A percentile compares a stretch with the other conserved stretches of the same genome.
Evolutionary conservation across 176 grass and related monocot species (phyloP).

Genomic region (Poa pratensis): DNA sequence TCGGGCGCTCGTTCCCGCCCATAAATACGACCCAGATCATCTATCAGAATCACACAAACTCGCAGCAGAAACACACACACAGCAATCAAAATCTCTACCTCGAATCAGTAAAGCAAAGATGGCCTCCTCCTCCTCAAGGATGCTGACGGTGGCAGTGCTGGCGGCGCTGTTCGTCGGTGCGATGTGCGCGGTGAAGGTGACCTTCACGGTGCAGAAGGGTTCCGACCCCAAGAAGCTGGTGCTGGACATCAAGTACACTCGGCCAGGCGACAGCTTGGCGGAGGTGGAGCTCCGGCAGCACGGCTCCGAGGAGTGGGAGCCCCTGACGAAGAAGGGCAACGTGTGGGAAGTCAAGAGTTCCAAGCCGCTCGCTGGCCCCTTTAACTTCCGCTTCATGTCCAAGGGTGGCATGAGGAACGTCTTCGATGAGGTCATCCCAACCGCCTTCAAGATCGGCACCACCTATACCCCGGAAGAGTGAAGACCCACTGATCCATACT

Average conservation of each 20-base stretch:
- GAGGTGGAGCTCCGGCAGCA: conserved; percentile 7
- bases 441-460: no score
- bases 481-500: no score
- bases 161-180: neutral
- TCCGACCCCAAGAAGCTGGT: conserved; percentile 5
- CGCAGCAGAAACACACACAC: neutral
- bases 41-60: neutral
- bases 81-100: no score
- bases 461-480: no score
- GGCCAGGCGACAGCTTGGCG: neutral
- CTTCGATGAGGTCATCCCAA: no score
- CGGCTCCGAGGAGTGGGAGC: neutral
- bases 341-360: no score
- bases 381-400: no score
- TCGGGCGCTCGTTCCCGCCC: neutral
- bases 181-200: neutral
- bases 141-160: neutral
- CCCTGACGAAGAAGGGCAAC: neutral
- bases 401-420: no score
- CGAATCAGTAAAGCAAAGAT: neutral
- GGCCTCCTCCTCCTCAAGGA: neutral
- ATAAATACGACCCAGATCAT: neutral
- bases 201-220: neutral
- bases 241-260: neutral
- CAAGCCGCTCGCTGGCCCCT: no score